A percentile compares a stretch with the other conserved stretches of the same genome.
These are phyloP conservation scores for Thuja plicata DNA, from an alignment of 83 land plant genomes.

Conservation along the genomic window DNA sequence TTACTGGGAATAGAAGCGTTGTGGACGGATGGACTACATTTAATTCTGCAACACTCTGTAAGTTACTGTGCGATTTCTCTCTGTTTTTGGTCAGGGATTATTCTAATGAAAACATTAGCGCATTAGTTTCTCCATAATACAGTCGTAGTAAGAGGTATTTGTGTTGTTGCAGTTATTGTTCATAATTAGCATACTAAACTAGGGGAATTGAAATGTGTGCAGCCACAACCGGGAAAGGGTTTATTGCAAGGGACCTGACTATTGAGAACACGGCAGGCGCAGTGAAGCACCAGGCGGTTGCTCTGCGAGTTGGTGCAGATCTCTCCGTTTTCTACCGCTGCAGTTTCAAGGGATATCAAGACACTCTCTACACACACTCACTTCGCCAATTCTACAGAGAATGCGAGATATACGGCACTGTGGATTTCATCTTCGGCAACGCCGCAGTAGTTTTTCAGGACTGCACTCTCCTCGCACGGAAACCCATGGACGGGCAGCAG, in stretches of 20 bases:
- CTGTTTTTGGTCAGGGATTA: too few relatives aligned
- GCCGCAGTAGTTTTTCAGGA: slow-evolving; percentile 6
- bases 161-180: too few relatives aligned
- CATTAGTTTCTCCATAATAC: too few relatives aligned
- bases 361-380: background rate
- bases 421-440: slow-evolving; percentile 13
- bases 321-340: slow-evolving; percentile 35
- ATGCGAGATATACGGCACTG: background rate
- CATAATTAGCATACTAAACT: background rate
- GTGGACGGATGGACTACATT: slow-evolving; percentile 61
- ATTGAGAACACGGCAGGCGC: slow-evolving; percentile 51
- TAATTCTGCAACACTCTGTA: slow-evolving; percentile 60
- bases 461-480: background rate
- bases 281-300: slow-evolving; percentile 51
- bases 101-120: too few relatives aligned
- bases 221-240: slow-evolving; percentile 37
- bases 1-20: slow-evolving; percentile 55
- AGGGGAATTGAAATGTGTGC: background rate
- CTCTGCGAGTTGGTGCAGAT: slow-evolving; percentile 25
- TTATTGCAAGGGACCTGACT: slow-evolving; percentile 36
- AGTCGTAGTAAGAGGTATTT: too few relatives aligned
- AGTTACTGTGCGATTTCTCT: background rate
- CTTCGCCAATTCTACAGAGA: slow-evolving; percentile 7
- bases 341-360: slow-evolving; percentile 24
- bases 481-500: background rate